Evolutionary conservation across 306 rosid genomes (phyloP).

Genomic region (Trifolium repens): DNA sequence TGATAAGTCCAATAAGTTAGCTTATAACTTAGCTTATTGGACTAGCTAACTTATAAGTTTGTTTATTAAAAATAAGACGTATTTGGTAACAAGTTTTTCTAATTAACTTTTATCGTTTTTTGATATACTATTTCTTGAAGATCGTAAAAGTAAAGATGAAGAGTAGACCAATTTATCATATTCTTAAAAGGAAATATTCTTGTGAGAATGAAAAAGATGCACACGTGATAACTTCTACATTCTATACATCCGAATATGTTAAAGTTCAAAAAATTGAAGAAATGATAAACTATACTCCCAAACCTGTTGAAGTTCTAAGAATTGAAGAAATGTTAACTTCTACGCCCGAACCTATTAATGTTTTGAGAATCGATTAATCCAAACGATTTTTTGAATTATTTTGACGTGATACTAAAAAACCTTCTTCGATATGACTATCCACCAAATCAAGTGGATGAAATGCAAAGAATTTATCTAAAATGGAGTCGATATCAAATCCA

Average conservation of each 20-base stretch:
- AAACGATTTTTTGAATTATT: background rate
- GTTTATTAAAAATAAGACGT: too few relatives aligned
- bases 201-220: background rate
- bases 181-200: background rate
- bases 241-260: background rate
- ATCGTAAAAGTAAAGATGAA: background rate
- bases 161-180: background rate
- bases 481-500: background rate
- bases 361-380: too few relatives aligned
- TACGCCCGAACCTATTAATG: too few relatives aligned
- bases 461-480: background rate
- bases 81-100: too few relatives aligned
- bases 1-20: too few relatives aligned
- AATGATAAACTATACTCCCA: background rate
- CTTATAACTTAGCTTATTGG: too few relatives aligned
- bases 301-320: background rate
- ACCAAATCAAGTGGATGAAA: background rate
- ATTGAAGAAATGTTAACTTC: background rate
- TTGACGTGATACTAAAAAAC: background rate
- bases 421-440: background rate
- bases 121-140: too few relatives aligned
- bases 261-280: background rate
- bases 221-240: background rate
- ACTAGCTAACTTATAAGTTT: too few relatives aligned
- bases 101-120: too few relatives aligned